A percentile compares a stretch with the other conserved stretches of the same genome.
Conservation (phyloP, 768 basidiomycete species). For the Lyophyllum semitale region DNA sequence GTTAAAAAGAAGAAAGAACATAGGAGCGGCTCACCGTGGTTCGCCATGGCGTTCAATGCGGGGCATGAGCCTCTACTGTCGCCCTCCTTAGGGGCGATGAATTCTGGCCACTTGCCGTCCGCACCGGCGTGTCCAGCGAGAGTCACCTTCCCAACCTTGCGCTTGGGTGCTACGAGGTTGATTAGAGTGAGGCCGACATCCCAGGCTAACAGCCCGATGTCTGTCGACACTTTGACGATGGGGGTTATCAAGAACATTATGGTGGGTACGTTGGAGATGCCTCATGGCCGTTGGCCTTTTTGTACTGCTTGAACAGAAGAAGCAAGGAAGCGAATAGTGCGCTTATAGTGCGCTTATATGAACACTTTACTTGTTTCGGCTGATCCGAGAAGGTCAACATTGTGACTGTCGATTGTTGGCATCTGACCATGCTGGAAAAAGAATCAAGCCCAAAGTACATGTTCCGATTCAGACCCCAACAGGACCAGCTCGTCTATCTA, state of each 20-base stretch:
- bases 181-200: slow-evolving; percentile 51
- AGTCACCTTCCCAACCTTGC: slow-evolving; percentile 55
- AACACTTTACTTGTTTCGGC: neutral
- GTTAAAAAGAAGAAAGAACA: neutral
- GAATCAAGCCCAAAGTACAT: neutral
- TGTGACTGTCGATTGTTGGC: neutral
- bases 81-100: slow-evolving; percentile 51
- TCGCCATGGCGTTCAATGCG: slow-evolving; percentile 77
- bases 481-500: neutral
- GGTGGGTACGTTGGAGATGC: slow-evolving; percentile 8
- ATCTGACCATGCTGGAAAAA: neutral
- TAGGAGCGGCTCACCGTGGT: slow-evolving; percentile 62
- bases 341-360: neutral
- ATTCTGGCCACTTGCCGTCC: slow-evolving; percentile 72
- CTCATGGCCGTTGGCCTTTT: neutral
- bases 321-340: slow-evolving; percentile 15
- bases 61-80: slow-evolving; percentile 67
- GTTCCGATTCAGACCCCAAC: neutral
- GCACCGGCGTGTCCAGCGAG: slow-evolving; percentile 56
- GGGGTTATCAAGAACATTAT: slow-evolving; percentile 35
- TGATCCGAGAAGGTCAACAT: neutral
- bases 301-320: slow-evolving; percentile 12
- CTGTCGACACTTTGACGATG: slow-evolving; percentile 27
- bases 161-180: slow-evolving; percentile 54
- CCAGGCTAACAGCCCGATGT: slow-evolving; percentile 42